These are phyloP conservation scores for Gossypium laxum DNA, from an alignment of 441 rosid genomes.

Conservation along the genomic window DNA sequence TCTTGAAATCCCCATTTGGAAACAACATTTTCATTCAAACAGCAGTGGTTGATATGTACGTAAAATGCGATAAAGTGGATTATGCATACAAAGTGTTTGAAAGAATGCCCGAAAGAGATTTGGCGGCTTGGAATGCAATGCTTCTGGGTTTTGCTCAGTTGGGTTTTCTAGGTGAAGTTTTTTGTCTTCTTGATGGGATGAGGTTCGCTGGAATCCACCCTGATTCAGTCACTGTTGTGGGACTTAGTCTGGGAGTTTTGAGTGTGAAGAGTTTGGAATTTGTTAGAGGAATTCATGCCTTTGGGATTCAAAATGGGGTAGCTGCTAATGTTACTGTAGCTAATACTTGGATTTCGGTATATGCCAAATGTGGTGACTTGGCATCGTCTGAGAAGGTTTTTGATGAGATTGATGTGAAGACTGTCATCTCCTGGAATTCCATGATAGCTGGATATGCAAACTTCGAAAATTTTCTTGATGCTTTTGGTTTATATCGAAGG, in stretches of 20 bases:
- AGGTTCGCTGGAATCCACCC: constrained; percentile 28
- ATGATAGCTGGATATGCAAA: constrained; percentile 40
- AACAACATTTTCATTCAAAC: constrained; percentile 42
- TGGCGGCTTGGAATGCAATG: constrained; percentile 57
- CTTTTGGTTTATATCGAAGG: constrained; percentile 30
- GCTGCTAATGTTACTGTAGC: constrained; percentile 41
- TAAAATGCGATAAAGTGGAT: constrained; percentile 28
- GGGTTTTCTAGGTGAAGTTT: constrained; percentile 24
- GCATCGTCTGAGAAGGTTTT: constrained; percentile 38
- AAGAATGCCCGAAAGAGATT: constrained; percentile 42
- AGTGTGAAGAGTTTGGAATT: constrained; percentile 24
- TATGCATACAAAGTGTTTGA: constrained; percentile 38
- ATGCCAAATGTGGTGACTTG: constrained; percentile 50
- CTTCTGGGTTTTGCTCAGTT: constrained; percentile 38
- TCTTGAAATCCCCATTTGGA: constrained; percentile 38
- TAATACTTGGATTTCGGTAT: constrained; percentile 49
- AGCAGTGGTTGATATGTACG: constrained; percentile 34
- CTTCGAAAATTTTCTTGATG: constrained; percentile 22
- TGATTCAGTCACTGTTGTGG: constrained; percentile 49
- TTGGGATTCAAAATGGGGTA: constrained; percentile 43
- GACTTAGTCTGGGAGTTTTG: constrained; percentile 28
- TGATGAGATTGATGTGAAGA: constrained; percentile 32
- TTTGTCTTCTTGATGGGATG: constrained; percentile 37
- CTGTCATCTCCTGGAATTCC: constrained; percentile 55
- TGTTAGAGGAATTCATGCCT: constrained; percentile 33